Conservation (phyloP, 371 early-diverging fungal species). For the Lichtheimia corymbifera region DNA sequence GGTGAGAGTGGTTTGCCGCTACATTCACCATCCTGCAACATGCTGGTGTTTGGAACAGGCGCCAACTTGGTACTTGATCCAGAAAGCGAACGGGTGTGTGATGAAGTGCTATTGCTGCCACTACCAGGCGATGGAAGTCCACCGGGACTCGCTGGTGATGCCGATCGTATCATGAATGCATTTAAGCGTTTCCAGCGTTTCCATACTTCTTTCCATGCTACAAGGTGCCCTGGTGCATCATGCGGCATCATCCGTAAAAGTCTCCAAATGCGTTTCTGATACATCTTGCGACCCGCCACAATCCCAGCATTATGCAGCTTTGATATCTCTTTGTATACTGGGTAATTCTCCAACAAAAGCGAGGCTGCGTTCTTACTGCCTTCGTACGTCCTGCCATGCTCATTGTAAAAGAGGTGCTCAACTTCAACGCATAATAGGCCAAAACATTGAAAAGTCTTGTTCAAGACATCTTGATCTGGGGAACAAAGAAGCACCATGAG, state of each 20-base stretch:
- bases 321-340: conserved; percentile 66
- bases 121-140: neutral
- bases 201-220: conserved; percentile 85
- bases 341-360: conserved; percentile 68
- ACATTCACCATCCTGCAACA: conserved; percentile 9
- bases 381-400: neutral
- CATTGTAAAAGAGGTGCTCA: conserved; percentile 33
- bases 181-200: conserved; percentile 65
- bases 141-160: neutral
- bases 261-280: conserved; percentile 74
- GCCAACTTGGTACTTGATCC: neutral
- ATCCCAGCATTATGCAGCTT: conserved; percentile 30
- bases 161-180: neutral
- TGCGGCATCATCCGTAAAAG: conserved; percentile 62
- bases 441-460: conserved; percentile 56
- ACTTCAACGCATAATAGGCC: conserved; percentile 58
- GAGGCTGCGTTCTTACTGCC: conserved; percentile 25
- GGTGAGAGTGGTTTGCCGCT: neutral
- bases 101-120: neutral
- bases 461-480: conserved; percentile 65
- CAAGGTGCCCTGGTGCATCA: conserved; percentile 74
- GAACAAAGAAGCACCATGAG: conserved; percentile 72
- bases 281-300: conserved; percentile 64
- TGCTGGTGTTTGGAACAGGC: neutral
- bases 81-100: neutral